Percentiles rank a stretch among this genome's conserved stretches.
These are phyloP conservation scores for Phoenix dactylifera DNA, from an alignment of 176 grass and related monocot genomes.

Conservation along the genomic window DNA sequence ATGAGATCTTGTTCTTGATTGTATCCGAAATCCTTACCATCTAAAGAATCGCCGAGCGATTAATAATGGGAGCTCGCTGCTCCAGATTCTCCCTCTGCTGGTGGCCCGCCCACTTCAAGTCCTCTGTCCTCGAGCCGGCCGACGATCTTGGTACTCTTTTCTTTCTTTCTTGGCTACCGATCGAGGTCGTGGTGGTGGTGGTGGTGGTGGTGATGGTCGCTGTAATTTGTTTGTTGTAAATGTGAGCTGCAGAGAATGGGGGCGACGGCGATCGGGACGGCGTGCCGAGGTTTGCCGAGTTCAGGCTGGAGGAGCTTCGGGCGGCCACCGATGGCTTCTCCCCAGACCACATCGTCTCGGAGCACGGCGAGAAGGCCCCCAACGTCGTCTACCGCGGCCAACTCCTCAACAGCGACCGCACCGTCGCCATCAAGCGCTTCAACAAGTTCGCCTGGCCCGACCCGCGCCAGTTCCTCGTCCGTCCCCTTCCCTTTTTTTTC, in stretches of 20 bases:
- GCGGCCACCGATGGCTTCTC: conserved; percentile 43
- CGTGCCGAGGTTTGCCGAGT: conserved; percentile 30
- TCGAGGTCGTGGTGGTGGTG: not conserved
- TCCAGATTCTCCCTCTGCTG: conserved; percentile 17
- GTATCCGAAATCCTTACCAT: too few relatives aligned
- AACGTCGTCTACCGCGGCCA: conserved; percentile 49
- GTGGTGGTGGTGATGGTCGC: not conserved
- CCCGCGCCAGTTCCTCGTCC: conserved; percentile 42
- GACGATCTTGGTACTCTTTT: conserved; percentile 13
- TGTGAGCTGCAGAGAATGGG: conserved; percentile 2
- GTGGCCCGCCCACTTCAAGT: conserved; percentile 14
- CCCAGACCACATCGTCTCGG: conserved; percentile 32
- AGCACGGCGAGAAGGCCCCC: conserved; percentile 47
- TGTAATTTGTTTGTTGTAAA: too few relatives aligned
- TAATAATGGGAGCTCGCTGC: conserved; percentile 17
- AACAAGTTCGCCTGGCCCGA: conserved; percentile 39
- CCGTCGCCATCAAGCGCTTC: conserved; percentile 49
- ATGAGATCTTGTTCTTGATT: too few relatives aligned
- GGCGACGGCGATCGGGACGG: conserved; percentile 3
- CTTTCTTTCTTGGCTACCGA: not conserved
- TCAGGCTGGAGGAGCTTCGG: conserved; percentile 28
- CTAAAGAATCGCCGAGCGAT: not conserved
- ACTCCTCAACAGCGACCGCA: conserved; percentile 18
- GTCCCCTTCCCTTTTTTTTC: not conserved
- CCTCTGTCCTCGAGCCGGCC: conserved; percentile 20